Evolutionary conservation across 306 rosid genomes (phyloP).

Genomic region (Acacia confusa): DNA sequence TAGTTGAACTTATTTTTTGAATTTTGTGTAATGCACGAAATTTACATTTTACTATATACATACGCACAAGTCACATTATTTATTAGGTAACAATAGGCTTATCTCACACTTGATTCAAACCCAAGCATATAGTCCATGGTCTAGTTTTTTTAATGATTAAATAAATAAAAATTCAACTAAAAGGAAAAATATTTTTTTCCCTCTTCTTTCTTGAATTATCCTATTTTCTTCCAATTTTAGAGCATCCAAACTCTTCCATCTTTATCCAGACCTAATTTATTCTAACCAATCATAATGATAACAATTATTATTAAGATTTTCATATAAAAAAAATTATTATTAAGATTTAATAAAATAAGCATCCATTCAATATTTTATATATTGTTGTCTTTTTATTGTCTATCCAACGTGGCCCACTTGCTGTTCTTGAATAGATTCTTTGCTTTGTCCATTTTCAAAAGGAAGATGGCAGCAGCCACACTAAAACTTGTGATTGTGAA

Average conservation of each 20-base stretch:
- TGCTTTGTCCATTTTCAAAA: background rate
- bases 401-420: conserved; percentile 22
- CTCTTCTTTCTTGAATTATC: background rate
- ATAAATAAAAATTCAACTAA: background rate
- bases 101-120: background rate
- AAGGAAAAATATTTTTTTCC: background rate
- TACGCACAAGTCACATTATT: too few relatives aligned
- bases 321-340: too few relatives aligned
- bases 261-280: conserved; percentile 11
- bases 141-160: background rate
- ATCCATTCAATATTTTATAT: background rate
- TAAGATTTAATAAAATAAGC: background rate
- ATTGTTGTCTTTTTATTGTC: conserved; percentile 11
- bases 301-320: background rate
- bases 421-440: background rate
- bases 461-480: background rate
- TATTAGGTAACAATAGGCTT: background rate
- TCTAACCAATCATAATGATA: conserved; percentile 14
- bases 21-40: background rate
- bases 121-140: background rate
- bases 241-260: background rate
- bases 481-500: background rate
- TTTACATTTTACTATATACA: too few relatives aligned
- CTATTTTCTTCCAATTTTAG: background rate
- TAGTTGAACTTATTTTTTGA: background rate